phyloP scores from a whole-genome alignment of 768 basidiomycete genomes.

The Termitomyces sp. region DNA sequence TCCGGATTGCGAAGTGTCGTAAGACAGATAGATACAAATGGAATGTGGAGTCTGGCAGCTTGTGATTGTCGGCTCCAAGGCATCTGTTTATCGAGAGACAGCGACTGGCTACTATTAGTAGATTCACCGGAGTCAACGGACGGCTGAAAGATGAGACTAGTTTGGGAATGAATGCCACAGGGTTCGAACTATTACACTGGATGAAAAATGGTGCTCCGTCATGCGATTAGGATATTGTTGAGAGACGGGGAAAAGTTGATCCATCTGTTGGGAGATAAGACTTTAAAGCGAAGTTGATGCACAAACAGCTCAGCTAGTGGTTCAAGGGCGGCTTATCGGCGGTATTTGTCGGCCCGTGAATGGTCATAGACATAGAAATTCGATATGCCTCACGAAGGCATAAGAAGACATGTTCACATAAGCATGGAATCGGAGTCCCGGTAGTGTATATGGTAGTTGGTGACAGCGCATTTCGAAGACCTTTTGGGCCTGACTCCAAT shows the following conservation, averaged over 20 bases:
- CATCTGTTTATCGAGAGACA: not conserved
- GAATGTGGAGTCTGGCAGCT: not conserved
- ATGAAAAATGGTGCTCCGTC: not conserved
- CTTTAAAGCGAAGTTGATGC: not conserved
- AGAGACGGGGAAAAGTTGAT: not conserved
- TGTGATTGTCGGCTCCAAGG: not conserved
- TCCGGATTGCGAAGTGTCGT: not conserved
- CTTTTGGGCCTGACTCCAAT: no score
- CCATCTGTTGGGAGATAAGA: not conserved
- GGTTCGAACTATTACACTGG: not conserved
- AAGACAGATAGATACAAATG: not conserved
- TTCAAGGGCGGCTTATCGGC: not conserved
- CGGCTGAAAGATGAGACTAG: not conserved
- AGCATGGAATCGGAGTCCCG: not conserved
- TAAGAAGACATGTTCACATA: not conserved
- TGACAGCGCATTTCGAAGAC: not conserved
- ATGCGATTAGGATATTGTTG: not conserved
- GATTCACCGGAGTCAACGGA: not conserved
- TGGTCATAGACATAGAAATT: not conserved
- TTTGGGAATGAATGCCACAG: not conserved
- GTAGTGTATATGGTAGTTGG: not conserved
- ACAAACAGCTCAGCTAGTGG: not conserved
- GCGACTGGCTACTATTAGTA: not conserved
- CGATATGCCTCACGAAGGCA: not conserved
- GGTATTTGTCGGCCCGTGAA: no score